phyloP scores from a whole-genome alignment of 192 early-diverging fungal genomes.

The Coemansia sp. region DNA sequence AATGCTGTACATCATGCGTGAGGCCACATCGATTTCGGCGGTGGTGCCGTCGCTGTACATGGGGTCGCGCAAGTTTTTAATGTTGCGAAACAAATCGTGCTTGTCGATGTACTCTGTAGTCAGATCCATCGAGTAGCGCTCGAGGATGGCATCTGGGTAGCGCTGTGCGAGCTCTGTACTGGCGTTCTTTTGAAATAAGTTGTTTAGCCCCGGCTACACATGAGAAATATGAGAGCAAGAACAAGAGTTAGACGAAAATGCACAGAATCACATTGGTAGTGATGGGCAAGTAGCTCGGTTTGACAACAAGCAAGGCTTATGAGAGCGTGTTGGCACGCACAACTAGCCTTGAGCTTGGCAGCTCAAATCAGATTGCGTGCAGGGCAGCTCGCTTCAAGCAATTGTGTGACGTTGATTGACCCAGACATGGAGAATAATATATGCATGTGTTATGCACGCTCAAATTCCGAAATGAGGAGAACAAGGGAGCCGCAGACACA shows the following conservation, averaged over 20 bases:
- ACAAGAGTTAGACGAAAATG: background rate
- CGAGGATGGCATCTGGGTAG: slow-evolving; percentile 86
- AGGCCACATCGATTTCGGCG: slow-evolving; percentile 36
- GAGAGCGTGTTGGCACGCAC: background rate
- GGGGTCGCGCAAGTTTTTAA: slow-evolving; percentile 51
- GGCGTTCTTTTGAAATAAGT: slow-evolving; percentile 87
- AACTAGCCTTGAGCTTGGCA: background rate
- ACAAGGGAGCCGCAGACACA: background rate
- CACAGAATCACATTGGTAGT: background rate
- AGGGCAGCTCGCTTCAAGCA: background rate
- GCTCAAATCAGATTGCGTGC: background rate
- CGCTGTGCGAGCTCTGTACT: slow-evolving; percentile 68
- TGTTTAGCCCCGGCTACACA: slow-evolving; percentile 81
- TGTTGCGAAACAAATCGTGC: slow-evolving; percentile 65
- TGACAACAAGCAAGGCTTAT: background rate
- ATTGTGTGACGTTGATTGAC: slow-evolving; percentile 1
- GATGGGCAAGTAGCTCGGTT: background rate
- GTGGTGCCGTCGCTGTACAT: slow-evolving; percentile 56
- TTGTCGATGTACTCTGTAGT: slow-evolving; percentile 72
- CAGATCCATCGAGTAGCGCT: slow-evolving; percentile 79
- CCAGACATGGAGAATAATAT: background rate
- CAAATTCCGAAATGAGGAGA: background rate
- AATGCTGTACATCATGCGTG: slow-evolving; percentile 47
- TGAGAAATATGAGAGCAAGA: slow-evolving; percentile 14
- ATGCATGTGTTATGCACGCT: slow-evolving; percentile 2